Evolutionary conservation across 331 rosid genomes (phyloP), one percentile per base, ranked within the genome.

Genomic region (Ulmus americana): DNA sequence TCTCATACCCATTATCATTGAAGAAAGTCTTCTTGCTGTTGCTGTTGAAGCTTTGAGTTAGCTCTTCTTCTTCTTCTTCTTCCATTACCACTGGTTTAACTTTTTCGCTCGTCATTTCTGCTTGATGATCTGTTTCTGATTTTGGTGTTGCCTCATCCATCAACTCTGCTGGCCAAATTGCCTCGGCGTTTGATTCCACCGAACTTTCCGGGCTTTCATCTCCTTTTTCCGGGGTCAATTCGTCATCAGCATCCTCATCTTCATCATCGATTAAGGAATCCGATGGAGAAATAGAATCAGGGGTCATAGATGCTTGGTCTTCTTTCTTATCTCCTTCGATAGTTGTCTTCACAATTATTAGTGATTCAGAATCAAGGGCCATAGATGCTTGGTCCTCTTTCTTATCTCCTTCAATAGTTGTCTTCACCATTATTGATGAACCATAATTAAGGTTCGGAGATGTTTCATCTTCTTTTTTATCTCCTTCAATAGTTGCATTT

Each of bases 101-200:
- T 16, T 68, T 63, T 54, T 72, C 56, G 7, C 53, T 22, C 18
- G 6, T 18, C 55, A 22, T 51, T 35, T 49, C 45, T 12, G 6
- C 0, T n/a, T 44, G 50, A 12, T 15, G 6, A 8, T n/a, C 35
- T 75, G 57, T 75, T 72, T 69, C 70, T 46, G 49, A 10, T 51
- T 49, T 45, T 48, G 14, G 52, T 13, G 50, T 20, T 39, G 47
- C 39, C 51, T 70, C 73, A 42, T 50, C 60, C 45, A 65, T 65
- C 74, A 71, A 7, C 71, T 77, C 65, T 18, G 64, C 61, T 4
- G 77, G 78, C 82, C 76, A 76, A 51, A 64, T 10, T 49, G 68
- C 20, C 8, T 55, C 77, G 15, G 73, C 65, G 1, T 71, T 71
- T 53, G 68, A 59, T 52, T 77, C 74, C 56, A 64, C 22, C 47